phyloP scores from a whole-genome alignment of 1,284 basidiomycete species.

The Megacollybia platyphylla region DNA sequence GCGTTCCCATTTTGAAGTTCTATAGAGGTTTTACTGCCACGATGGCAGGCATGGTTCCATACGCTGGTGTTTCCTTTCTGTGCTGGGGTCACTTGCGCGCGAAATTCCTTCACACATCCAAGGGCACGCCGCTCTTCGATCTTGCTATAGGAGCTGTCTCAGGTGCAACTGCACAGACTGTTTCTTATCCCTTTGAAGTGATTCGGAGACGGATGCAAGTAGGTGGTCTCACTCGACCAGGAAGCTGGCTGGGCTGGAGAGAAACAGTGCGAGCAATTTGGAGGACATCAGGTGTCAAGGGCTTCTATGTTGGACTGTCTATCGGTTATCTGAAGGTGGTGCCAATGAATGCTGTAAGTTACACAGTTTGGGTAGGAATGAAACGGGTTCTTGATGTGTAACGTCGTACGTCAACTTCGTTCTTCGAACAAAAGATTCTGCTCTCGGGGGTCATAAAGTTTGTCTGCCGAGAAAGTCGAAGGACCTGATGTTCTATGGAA shows the following conservation, averaged over 20 bases:
- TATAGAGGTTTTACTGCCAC: conserved; percentile 95
- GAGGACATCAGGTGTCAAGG: conserved; percentile 61
- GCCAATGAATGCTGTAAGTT: conserved; percentile 88
- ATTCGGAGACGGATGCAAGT: conserved; percentile 93
- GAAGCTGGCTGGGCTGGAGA: conserved; percentile 68
- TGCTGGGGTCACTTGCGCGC: conserved; percentile 81
- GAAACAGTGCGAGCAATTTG: conserved; percentile 71
- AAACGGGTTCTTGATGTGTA: conserved; percentile 28
- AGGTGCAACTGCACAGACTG: conserved; percentile 82
- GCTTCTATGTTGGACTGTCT: conserved; percentile 88
- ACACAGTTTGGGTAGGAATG: conserved; percentile 64
- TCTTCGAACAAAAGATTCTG: no score
- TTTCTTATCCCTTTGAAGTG: conserved; percentile 95
- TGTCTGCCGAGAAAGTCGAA: no score
- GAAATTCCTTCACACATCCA: conserved; percentile 37
- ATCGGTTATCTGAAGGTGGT: conserved; percentile 96
- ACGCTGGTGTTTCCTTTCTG: conserved; percentile 93
- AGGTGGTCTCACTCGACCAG: conserved; percentile 71
- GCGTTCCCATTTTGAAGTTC: conserved; percentile 74
- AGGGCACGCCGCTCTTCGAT: conserved; percentile 34
- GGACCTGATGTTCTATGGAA: no score
- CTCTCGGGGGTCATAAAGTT: no score
- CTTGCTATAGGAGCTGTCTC: conserved; percentile 84
- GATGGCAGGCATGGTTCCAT: conserved; percentile 89
- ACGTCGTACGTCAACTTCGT: no score